Evolutionary conservation across 192 early-diverging fungal species (phyloP), one percentile per base, ranked within the genome.

Genomic region (Podila minutissima): DNA sequence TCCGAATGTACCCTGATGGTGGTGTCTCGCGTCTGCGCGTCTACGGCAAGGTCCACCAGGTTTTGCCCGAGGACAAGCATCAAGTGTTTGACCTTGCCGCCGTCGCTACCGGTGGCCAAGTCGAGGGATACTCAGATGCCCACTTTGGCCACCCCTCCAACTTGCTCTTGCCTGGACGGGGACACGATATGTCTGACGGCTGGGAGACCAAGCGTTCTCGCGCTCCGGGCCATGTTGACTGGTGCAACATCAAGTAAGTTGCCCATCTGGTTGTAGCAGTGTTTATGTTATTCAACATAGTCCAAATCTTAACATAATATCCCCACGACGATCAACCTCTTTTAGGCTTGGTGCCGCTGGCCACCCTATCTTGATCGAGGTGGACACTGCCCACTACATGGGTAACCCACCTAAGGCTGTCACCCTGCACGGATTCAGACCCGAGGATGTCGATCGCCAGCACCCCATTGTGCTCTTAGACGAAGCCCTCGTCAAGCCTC

Each of bases 131-230:
- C 69, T 91, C 87, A n/a, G 93, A 97, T 85, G 89, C 93, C 41
- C 95, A 97, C 84, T 97, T 92, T 75, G 93, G 94, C 62, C 86
- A 88, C 68, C 91, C 90, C 9, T 90, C 91, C 67, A 93, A 95
- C 74, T 72, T 98, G 46, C 75, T 98, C 62, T 86, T 94, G 38
- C 92, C 92, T 31, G 91, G 92, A 2, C 90, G 95, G 71, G 93
- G 94, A 20, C 85, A 83, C 58, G 90, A 91, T 49, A 95, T 95
- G 94, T 89, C 89, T 49, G 95, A 96, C 64, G 97, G 97, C 37
- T 98, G 97, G 96, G 96, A 98, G 82, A 98, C 95, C 12, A 87
- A 87, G 58, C 89, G 93, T 31, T 95, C 94, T 61, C 89, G 97
- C 60, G 92, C 91, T 22, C 89, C 85, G 3, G 86, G 87, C 59